Evolutionary conservation across 2,329 filamentous ascomycete genomes (phyloP), one percentile per base, ranked within the genome.

Genomic region (Volutella citrinella): DNA sequence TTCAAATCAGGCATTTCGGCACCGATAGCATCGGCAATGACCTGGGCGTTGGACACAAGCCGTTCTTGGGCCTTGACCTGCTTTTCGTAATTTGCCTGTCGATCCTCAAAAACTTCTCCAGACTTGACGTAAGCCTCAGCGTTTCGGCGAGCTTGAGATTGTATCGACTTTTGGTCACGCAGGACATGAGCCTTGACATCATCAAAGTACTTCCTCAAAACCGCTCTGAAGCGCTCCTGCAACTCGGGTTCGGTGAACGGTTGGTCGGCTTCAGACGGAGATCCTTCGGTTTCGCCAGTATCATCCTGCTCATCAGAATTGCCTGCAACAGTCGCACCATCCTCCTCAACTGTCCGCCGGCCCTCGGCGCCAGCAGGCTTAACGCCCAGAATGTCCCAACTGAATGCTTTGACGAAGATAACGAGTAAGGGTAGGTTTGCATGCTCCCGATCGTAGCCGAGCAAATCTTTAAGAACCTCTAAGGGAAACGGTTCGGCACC

Each of bases 91-190:
- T 90, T 97, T 34, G 89, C 80, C 59, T 98, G 93, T 31, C 93
- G 84, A 55, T 98, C 93, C 59, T 98, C 93, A 46, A 98, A 97
- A 6, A 98, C 91, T 57, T 98, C 93, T 3, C 93, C 93, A 22
- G 93, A 97, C 56, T 96, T 96, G 52, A 98, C 91, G 53, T 98
- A 98, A 6, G 91, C 93, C 62, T 98, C 93, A 1, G 93, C 91
- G 63, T 98, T 98, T 49, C 91, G 89, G 44, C 89, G 87, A 34
- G 87, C 88, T 64, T 98, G 93, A 17, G 78, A 80, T 33, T 82
- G 78, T 24, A 98, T 82, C 24, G 85, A 83, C 60, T 95, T 93
- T 59, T 98, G 93, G 52, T 97, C 89, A n/a, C 87, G 83, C 19
- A 90, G 61, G 19, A 98, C 74, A 54, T 97, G 93, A 12, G 76